Evolutionary conservation across 192 early-diverging fungal genomes (phyloP).

Genomic region (Hyaloraphidium curvatum): DNA sequence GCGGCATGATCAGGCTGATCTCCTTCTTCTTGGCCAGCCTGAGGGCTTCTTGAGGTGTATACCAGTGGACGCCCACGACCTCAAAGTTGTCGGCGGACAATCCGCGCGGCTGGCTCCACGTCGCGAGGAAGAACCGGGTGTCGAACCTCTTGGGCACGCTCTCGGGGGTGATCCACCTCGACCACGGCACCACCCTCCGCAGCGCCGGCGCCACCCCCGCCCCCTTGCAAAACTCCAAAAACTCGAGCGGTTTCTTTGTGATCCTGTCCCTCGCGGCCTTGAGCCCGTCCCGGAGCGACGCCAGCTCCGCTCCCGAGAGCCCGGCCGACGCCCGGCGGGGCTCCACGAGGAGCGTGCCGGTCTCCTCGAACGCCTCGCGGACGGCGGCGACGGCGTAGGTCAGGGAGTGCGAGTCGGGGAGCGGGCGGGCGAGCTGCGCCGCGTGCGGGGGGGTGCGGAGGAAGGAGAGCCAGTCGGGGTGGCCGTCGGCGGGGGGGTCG

Average conservation of each 20-base stretch:
- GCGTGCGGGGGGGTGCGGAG: not conserved
- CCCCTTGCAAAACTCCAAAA: not conserved
- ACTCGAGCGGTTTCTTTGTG: not conserved
- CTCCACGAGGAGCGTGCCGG: not conserved
- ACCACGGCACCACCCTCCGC: not conserved
- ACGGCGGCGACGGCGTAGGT: not conserved
- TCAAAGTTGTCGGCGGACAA: not conserved
- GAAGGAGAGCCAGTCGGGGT: not conserved
- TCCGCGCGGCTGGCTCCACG: not conserved
- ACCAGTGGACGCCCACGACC: not conserved
- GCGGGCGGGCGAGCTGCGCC: not conserved
- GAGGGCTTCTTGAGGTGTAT: not conserved
- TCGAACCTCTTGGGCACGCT: not conserved
- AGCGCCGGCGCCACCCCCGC: not conserved
- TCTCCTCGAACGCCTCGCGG: slow-evolving; percentile 1
- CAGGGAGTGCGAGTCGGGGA: not conserved
- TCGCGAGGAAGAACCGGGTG: not conserved
- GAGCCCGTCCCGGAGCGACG: not conserved
- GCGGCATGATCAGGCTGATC: not conserved
- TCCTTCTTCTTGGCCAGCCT: not conserved
- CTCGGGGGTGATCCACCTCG: not conserved
- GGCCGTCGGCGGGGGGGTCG: not conserved
- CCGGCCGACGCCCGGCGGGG: not conserved
- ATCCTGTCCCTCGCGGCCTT: not conserved
- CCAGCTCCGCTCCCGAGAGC: not conserved